phyloP scores from a whole-genome alignment of 2,329 filamentous ascomycete species.

The Epichloe typhina region DNA sequence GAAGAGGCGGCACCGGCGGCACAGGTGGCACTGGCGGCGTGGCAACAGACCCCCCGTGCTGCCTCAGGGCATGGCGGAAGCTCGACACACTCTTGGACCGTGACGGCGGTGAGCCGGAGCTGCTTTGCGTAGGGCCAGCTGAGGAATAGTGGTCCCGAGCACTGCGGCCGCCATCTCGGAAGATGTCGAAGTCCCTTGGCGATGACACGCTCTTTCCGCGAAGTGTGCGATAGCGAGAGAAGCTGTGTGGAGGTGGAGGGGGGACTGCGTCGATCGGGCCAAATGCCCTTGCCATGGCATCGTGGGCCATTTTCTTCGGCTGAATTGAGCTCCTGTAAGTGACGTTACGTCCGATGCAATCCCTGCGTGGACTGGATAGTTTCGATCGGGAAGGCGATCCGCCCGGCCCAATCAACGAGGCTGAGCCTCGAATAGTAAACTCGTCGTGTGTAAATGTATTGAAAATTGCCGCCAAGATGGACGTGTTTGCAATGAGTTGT shows the following conservation, averaged over 20 bases:
- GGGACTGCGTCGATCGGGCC: conserved; percentile 8
- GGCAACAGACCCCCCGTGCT: background rate
- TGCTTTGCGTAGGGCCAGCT: background rate
- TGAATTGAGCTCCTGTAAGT: background rate
- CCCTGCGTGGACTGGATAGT: background rate
- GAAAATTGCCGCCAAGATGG: background rate
- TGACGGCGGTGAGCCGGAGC: conserved; percentile 1
- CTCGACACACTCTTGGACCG: conserved; percentile 11
- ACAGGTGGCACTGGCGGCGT: background rate
- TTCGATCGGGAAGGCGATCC: background rate
- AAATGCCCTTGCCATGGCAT: conserved; percentile 1
- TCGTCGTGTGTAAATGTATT: background rate
- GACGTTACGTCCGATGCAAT: background rate
- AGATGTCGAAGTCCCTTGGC: conserved; percentile 18
- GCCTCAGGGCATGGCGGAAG: background rate
- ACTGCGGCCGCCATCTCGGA: conserved; percentile 9
- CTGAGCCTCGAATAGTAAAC: background rate
- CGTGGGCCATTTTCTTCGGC: conserved; percentile 2
- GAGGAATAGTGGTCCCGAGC: background rate
- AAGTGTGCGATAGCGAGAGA: conserved; percentile 20
- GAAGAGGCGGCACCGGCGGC: conserved; percentile 1
- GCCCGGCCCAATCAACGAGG: background rate
- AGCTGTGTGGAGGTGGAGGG: conserved; percentile 10
- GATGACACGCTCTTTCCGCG: conserved; percentile 24
- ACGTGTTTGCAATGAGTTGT: background rate